These are phyloP conservation scores for Colletotrichum graminicola DNA, from an alignment of 2,329 filamentous ascomycete genomes.

Conservation along the genomic window DNA sequence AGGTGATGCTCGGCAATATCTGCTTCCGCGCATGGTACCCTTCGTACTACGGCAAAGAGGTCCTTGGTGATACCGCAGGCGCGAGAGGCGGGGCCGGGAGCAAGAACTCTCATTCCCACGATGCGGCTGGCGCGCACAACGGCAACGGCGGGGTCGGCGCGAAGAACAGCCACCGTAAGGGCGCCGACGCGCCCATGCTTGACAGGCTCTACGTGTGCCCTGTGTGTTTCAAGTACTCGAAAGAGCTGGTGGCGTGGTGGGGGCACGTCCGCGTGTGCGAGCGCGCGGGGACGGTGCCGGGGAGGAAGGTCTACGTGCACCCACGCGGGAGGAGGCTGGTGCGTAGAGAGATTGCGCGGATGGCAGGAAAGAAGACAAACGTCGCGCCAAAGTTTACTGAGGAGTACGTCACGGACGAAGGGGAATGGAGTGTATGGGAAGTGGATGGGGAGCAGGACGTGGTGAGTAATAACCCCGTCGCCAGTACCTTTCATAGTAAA, in stretches of 20 bases:
- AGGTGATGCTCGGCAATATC: slow-evolving; percentile 86
- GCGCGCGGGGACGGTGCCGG: slow-evolving; percentile 66
- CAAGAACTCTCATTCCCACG: slow-evolving; percentile 22
- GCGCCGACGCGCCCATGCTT: slow-evolving; percentile 59
- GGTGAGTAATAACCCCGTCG: slow-evolving; percentile 56
- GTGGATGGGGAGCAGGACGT: slow-evolving; percentile 90
- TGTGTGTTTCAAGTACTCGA: slow-evolving; percentile 93
- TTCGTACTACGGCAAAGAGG: slow-evolving; percentile 85
- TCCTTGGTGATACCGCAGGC: slow-evolving; percentile 62
- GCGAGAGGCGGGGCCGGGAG: slow-evolving; percentile 35
- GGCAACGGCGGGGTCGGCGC: slow-evolving; percentile 42
- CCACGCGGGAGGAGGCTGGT: slow-evolving; percentile 60
- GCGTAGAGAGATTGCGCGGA: slow-evolving; percentile 50
- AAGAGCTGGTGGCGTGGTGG: slow-evolving; percentile 69
- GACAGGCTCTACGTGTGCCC: slow-evolving; percentile 87
- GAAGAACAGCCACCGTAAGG: slow-evolving; percentile 52
- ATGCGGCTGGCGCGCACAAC: slow-evolving; percentile 33
- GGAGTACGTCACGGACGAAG: slow-evolving; percentile 67
- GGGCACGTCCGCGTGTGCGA: slow-evolving; percentile 71
- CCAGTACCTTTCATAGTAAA: background rate
- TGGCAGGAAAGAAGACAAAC: slow-evolving; percentile 52
- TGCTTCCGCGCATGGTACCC: slow-evolving; percentile 93
- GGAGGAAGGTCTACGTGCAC: slow-evolving; percentile 79
- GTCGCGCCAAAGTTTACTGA: slow-evolving; percentile 55
- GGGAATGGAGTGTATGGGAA: slow-evolving; percentile 89